Evolutionary conservation across 805 yeast species (phyloP), one percentile per base, ranked within the genome.

Genomic region (Pichia thaimueangensis): DNA sequence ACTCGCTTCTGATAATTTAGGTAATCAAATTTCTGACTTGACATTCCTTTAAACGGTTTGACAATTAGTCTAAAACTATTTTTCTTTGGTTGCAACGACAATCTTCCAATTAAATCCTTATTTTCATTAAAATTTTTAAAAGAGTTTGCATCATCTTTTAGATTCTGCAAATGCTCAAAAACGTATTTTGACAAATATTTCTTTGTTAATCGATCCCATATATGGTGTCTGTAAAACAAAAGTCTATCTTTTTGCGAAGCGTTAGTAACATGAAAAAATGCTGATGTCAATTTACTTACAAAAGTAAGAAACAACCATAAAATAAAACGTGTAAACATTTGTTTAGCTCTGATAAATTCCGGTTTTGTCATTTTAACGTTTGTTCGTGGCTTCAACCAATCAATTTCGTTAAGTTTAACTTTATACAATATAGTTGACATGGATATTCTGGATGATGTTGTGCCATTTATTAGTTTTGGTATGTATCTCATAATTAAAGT

Each of bases 261-360:
- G 37, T 80, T 83, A 0, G 93, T 80, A 5, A 82, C 79, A 54
- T 84, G 80, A 64, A 86, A 88, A 52, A 74, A 76, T 0, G 73
- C 58, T 0, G 65, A 58, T 0, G 85, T 50, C 1, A 84, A 45
- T 15, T 63, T 67, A 7, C 71, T 62, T 1, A 85, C 48, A 39
- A 79, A 68, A 0, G 28, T 30, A 0, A 59, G 47, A 31, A 82
- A 73, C 2, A 82, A 37, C 95, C 95, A 89, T 1, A 39, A 37
- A 1, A 83, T 22, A 37, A 85, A 76, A 2, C 54, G 48, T 2
- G 50, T 42, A 11, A 79, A 56, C 15, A 73, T 50, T 0, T 42
- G 15, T 36, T 54, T 57, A 3, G 80, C 65, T 45, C 62, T 58
- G 1, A 48, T 38, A 24, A 60, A 63, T 38, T 77, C 83, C 12